A percentile compares a stretch with the other conserved stretches of the same genome.
phyloP scores from a whole-genome alignment of 2,329 filamentous ascomycete species.

The Immersiporthe knoxdaviesiana region DNA sequence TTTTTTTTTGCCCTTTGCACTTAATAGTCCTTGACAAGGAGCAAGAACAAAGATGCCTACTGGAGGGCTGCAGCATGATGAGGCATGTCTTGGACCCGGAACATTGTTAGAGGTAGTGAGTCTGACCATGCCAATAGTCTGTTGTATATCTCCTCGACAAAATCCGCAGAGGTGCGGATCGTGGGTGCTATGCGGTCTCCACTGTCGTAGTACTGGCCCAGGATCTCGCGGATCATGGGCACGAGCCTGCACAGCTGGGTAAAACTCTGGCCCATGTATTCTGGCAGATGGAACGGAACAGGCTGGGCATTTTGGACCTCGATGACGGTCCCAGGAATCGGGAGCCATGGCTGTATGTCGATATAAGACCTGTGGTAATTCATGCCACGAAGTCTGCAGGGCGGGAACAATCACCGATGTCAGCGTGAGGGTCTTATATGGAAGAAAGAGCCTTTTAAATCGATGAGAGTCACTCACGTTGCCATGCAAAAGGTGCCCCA shows the following conservation, averaged over 20 bases:
- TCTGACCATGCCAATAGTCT: conserved; percentile 33
- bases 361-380: conserved; percentile 20
- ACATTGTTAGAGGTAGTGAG: conserved; percentile 21
- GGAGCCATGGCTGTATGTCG: conserved; percentile 20
- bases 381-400: conserved; percentile 21
- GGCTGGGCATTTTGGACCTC: conserved; percentile 8
- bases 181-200: conserved; percentile 20
- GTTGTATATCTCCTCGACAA: conserved; percentile 30
- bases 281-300: conserved; percentile 27
- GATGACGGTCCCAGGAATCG: conserved; percentile 20
- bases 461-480: no score
- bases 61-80: conserved; percentile 28
- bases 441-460: no score
- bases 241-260: conserved; percentile 29
- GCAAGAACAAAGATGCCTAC: conserved; percentile 13
- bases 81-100: conserved; percentile 14
- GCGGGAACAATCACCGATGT: no score
- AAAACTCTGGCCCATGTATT: conserved; percentile 31
- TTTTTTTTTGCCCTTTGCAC: no score
- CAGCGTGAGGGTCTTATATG: no score
- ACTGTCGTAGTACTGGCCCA: conserved; percentile 25
- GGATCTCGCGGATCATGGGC: conserved; percentile 26
- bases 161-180: conserved; percentile 23
- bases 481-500: conserved; percentile 28
- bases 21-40: neutral